phyloP scores from a whole-genome alignment of 352 stramenopile genomes.

The Plasmopara halstedii region DNA sequence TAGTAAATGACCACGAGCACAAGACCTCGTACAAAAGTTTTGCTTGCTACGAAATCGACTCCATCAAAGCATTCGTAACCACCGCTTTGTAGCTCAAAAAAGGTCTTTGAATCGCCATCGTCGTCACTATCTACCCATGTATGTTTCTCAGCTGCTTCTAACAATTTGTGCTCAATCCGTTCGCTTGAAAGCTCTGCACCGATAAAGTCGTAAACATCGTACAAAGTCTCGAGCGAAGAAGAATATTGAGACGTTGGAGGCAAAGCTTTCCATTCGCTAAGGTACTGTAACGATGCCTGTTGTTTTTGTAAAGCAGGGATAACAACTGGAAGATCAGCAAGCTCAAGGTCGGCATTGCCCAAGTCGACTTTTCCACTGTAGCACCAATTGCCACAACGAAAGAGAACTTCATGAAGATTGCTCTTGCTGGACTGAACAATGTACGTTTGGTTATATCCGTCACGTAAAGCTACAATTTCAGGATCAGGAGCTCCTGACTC shows the following conservation, averaged over 20 bases:
- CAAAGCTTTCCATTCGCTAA: constrained; percentile 85
- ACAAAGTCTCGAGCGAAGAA: constrained; percentile 63
- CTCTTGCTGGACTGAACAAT: constrained; percentile 67
- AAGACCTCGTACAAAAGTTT: constrained; percentile 79
- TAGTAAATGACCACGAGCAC: constrained; percentile 82
- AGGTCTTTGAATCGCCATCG: constrained; percentile 44
- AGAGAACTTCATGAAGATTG: constrained; percentile 85
- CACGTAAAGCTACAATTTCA: constrained; percentile 64
- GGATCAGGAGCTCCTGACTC: constrained; percentile 43
- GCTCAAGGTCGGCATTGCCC: constrained; percentile 63
- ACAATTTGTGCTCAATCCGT: constrained; percentile 78
- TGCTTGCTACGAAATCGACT: constrained; percentile 80
- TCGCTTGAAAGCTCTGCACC: constrained; percentile 75
- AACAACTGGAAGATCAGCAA: constrained; percentile 83
- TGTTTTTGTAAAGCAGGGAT: constrained; percentile 92
- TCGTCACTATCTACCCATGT: constrained; percentile 87
- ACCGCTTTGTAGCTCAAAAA: constrained; percentile 91
- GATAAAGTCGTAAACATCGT: constrained; percentile 82
- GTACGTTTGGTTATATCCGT: constrained; percentile 92
- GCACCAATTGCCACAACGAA: constrained; percentile 94
- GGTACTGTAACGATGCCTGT: constrained; percentile 87
- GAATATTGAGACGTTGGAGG: constrained; percentile 60
- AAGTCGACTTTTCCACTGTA: constrained; percentile 89
- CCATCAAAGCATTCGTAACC: constrained; percentile 83
- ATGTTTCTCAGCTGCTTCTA: constrained; percentile 78